Conservation (phyloP, 108 stramenopile species). For the Nitzschia sp. region DNA sequence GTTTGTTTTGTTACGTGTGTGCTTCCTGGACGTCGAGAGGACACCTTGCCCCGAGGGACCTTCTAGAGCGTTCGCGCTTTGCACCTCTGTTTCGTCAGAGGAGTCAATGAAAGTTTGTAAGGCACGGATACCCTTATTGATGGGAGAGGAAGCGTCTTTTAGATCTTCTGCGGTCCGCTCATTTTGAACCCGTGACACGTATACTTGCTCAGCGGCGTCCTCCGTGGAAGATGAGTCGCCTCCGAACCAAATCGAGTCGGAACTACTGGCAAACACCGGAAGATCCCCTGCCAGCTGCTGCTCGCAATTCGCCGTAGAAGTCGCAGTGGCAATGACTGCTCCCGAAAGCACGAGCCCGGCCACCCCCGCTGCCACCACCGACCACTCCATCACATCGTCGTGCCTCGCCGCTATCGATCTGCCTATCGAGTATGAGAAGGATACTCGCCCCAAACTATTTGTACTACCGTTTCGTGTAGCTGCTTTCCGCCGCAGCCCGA, state of each 20-base stretch:
- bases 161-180: slow-evolving; percentile 12
- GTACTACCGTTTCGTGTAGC: no score
- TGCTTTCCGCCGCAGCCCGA: no score
- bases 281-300: slow-evolving; percentile 23
- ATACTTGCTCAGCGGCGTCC: slow-evolving; percentile 21
- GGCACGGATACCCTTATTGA: slow-evolving; percentile 30
- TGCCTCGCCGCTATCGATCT: no score
- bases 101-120: slow-evolving; percentile 16
- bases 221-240: slow-evolving; percentile 6
- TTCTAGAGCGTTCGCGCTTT: neutral
- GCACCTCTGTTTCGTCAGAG: neutral
- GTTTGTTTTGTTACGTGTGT: neutral
- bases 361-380: neutral
- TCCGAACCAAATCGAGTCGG: slow-evolving; percentile 45
- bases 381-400: neutral
- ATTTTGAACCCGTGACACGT: slow-evolving; percentile 4
- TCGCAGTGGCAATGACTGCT: neutral
- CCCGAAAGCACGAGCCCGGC: slow-evolving; percentile 3
- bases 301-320: slow-evolving; percentile 10
- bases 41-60: neutral
- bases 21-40: neutral
- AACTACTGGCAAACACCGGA: slow-evolving; percentile 45
- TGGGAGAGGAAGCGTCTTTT: slow-evolving; percentile 14
- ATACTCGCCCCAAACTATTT: no score
- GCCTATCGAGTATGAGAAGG: no score